Evolutionary conservation across 2,329 filamentous ascomycete genomes (phyloP).

Genomic region (Colletotrichum nymphaeae): DNA sequence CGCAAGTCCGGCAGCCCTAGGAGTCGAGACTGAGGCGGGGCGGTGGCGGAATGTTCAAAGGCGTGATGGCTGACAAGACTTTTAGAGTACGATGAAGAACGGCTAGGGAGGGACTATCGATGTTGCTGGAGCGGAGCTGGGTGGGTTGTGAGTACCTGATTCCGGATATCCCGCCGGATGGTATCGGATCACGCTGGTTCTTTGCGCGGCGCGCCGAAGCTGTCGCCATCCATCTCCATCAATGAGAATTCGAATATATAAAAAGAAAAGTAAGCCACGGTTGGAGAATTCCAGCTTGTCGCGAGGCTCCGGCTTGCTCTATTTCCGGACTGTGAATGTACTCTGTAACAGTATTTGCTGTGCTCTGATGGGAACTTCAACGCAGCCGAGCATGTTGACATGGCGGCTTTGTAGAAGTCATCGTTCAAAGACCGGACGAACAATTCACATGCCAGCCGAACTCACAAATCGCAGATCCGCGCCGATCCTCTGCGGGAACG

Average conservation of each 20-base stretch:
- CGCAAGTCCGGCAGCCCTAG: too few relatives aligned
- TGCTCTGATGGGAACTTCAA: too few relatives aligned
- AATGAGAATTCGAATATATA: neutral
- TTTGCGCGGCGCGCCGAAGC: neutral
- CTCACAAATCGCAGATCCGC: neutral
- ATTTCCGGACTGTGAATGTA: neutral
- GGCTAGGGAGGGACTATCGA: neutral
- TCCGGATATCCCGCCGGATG: neutral
- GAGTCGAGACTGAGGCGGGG: neutral
- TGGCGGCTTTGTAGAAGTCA: too few relatives aligned
- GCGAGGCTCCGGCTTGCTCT: neutral
- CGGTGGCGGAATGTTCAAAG: neutral
- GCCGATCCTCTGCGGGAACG: neutral
- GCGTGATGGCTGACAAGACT: neutral
- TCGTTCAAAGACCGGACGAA: too few relatives aligned
- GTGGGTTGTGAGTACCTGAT: neutral
- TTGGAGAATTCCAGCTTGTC: neutral
- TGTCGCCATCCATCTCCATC: neutral
- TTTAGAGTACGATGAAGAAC: neutral
- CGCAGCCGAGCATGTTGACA: too few relatives aligned
- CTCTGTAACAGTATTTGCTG: too few relatives aligned
- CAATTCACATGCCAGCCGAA: neutral
- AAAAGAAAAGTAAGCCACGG: neutral
- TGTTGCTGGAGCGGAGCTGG: neutral
- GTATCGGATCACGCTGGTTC: neutral